Percentiles rank a stretch among this genome's conserved stretches.
Evolutionary conservation across 345 rosid genomes (phyloP).

Genomic region (Mercurialis annua): DNA sequence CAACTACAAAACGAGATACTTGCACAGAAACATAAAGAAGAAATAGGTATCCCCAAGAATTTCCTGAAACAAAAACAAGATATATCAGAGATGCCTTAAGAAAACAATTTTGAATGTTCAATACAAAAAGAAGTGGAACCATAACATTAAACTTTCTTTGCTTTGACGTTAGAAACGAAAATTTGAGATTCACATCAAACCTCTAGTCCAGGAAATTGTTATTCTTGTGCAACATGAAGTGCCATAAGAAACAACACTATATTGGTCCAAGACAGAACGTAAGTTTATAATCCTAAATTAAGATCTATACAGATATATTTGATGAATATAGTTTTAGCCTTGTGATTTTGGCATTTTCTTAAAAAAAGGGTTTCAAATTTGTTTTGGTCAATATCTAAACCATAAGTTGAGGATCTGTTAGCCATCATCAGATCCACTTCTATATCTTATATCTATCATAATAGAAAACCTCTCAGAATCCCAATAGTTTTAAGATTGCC

Average conservation of each 20-base stretch:
- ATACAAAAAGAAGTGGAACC: neutral
- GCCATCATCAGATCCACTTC: neutral
- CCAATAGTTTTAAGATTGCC: neutral
- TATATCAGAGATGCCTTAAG: neutral
- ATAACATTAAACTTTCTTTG: neutral
- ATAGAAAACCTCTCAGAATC: neutral
- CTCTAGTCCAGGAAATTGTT: conserved; percentile 1
- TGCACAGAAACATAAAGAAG: conserved; percentile 70
- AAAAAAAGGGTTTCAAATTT: neutral
- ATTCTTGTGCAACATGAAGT: neutral
- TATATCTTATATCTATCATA: neutral
- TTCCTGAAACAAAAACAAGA: conserved; percentile 43
- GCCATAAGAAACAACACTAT: neutral
- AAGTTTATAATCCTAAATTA: neutral
- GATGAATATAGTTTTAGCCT: neutral
- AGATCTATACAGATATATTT: neutral
- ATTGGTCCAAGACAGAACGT: neutral
- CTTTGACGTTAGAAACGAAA: neutral
- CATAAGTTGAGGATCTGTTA: conserved; percentile 1
- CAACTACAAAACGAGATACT: conserved; percentile 67
- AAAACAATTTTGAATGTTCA: neutral
- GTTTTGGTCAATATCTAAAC: neutral
- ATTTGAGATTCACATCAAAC: neutral
- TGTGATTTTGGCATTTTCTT: neutral
- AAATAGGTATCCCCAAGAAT: conserved; percentile 74